A percentile compares a stretch with the other conserved stretches of the same genome.
Conservation (phyloP, 1,139 yeast species). For the Fermentozyma sake region DNA sequence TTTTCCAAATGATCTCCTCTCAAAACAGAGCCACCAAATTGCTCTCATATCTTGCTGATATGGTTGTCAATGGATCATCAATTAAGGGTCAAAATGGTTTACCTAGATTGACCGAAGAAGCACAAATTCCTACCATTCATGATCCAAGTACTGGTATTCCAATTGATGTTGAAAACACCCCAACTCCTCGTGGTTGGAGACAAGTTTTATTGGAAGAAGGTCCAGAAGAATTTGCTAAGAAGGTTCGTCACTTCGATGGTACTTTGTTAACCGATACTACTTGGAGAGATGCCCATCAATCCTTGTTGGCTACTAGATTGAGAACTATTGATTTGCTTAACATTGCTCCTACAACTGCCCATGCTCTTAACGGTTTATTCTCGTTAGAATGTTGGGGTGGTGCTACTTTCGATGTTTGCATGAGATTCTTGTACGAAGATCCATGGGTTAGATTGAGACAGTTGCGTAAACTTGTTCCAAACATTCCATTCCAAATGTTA, state of each 20-base stretch:
- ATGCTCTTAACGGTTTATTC: slow-evolving; percentile 85
- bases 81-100: slow-evolving; percentile 92
- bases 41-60: slow-evolving; percentile 82
- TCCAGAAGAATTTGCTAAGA: slow-evolving; percentile 82
- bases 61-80: slow-evolving; percentile 92
- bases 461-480: slow-evolving; percentile 87
- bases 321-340: slow-evolving; percentile 88
- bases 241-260: slow-evolving; percentile 81
- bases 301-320: slow-evolving; percentile 94
- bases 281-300: slow-evolving; percentile 99
- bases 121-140: slow-evolving; percentile 67
- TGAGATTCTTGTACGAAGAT: slow-evolving; percentile 97
- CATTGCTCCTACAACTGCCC: slow-evolving; percentile 91
- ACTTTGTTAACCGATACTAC: slow-evolving; percentile 95
- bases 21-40: slow-evolving; percentile 96
- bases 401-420: slow-evolving; percentile 97
- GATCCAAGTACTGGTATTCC: slow-evolving; percentile 51
- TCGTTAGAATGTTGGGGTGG: slow-evolving; percentile 99
- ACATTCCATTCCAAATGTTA: slow-evolving; percentile 98
- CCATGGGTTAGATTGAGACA: slow-evolving; percentile 96
- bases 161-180: slow-evolving; percentile 54
- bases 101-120: slow-evolving; percentile 76
- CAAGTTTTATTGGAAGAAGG: slow-evolving; percentile 79
- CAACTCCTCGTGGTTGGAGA: slow-evolving; percentile 85
- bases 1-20: slow-evolving; percentile 91